These are phyloP conservation scores for Apiospora saccharicola DNA, from an alignment of 2,329 filamentous ascomycete species.

Conservation along the genomic window DNA sequence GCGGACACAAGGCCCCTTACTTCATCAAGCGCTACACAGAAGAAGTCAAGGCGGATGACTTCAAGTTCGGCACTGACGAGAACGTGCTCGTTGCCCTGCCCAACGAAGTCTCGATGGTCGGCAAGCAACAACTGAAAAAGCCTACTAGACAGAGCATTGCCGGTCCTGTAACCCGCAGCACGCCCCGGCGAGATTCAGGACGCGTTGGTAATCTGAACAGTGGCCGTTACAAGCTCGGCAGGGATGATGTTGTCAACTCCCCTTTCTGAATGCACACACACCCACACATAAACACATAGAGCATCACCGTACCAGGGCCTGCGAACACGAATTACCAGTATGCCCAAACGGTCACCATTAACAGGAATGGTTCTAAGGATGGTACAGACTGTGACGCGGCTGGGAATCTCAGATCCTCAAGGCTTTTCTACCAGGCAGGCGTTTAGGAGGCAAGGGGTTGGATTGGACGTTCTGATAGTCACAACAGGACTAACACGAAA, in stretches of 20 bases:
- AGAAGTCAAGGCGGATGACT: conserved; percentile 97
- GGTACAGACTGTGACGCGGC: neutral
- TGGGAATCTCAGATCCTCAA: neutral
- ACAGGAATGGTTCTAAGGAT: neutral
- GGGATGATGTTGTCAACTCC: conserved; percentile 83
- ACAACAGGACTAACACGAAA: neutral
- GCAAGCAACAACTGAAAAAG: conserved; percentile 81
- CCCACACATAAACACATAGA: neutral
- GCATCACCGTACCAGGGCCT: neutral
- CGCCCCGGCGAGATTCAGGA: conserved; percentile 57
- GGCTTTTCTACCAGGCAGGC: neutral
- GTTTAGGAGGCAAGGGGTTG: conserved; percentile 3
- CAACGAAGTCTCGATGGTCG: conserved; percentile 98
- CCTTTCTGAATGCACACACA: conserved; percentile 52
- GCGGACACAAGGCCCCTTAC: conserved; percentile 85
- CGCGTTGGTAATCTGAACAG: conserved; percentile 62
- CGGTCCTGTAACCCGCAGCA: conserved; percentile 55
- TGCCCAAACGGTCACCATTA: neutral
- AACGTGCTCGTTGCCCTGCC: conserved; percentile 97
- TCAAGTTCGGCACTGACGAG: conserved; percentile 96
- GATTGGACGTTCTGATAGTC: neutral
- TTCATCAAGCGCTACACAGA: conserved; percentile 96
- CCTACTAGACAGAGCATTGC: conserved; percentile 95
- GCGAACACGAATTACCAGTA: neutral
- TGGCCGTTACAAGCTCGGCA: conserved; percentile 75